Percentiles rank a stretch among this genome's conserved stretches.
Conservation (phyloP, 371 early-diverging fungal genomes). For the Lichtheimia hyalospora region DNA sequence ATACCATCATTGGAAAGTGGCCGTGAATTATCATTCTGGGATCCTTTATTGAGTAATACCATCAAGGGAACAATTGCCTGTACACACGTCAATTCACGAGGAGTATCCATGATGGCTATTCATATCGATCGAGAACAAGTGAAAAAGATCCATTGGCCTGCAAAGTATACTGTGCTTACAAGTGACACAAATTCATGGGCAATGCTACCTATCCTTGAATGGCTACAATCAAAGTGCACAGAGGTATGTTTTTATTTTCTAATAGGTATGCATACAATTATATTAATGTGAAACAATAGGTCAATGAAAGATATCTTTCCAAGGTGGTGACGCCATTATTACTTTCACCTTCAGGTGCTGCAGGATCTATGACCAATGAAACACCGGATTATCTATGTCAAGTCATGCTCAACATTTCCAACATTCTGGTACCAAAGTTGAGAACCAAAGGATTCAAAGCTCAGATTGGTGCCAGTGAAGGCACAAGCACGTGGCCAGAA, state of each 20-base stretch:
- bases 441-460: not conserved
- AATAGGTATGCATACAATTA: too few relatives aligned
- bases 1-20: not conserved
- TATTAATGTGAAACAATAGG: too few relatives aligned
- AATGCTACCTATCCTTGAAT: constrained; percentile 19
- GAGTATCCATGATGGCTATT: constrained; percentile 13
- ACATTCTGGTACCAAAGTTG: constrained; percentile 18
- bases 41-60: not conserved
- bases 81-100: constrained; percentile 3
- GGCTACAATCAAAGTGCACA: constrained; percentile 16
- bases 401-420: constrained; percentile 28
- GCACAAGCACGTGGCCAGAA: constrained; percentile 24
- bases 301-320: constrained; percentile 1
- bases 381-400: constrained; percentile 28
- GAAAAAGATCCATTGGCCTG: constrained; percentile 12
- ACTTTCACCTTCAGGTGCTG: not conserved
- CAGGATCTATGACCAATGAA: not conserved
- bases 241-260: too few relatives aligned
- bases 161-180: constrained; percentile 19
- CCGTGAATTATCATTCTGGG: not conserved
- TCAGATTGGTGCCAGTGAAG: not conserved
- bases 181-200: constrained; percentile 20
- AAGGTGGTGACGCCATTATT: not conserved
- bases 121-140: constrained; percentile 17
- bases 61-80: not conserved